These are phyloP conservation scores for Helichrysum umbraculigerum DNA, from an alignment of 129 eudicot species.

Conservation along the genomic window DNA sequence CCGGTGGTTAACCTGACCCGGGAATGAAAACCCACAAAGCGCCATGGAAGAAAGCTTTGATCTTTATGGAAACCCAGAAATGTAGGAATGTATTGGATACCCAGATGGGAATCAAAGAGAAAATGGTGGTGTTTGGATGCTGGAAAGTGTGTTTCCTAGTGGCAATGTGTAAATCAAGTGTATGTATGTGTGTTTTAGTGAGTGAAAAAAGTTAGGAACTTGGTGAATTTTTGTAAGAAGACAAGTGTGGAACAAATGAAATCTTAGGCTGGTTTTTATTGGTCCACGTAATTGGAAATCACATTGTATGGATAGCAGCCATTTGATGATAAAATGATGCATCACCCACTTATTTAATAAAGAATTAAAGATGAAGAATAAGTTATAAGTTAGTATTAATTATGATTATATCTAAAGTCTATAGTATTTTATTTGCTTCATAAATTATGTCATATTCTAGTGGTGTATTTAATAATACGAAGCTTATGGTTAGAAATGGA, in stretches of 20 bases:
- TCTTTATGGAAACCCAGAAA: conserved; percentile 14
- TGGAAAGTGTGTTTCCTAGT: neutral
- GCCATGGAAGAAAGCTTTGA: conserved; percentile 46
- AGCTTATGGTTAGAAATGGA: too few species aligned
- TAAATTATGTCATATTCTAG: too few species aligned
- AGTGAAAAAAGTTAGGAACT: neutral
- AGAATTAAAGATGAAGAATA: neutral
- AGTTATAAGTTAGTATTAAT: too few species aligned
- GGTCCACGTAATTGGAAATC: conserved; percentile 68
- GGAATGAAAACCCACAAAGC: conserved; percentile 50
- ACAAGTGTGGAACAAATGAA: conserved; percentile 27
- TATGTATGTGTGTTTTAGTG: neutral
- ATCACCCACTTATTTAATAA: conserved; percentile 14
- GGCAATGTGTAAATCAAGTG: neutral
- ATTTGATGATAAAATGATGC: conserved; percentile 33
- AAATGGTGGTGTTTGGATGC: neutral
- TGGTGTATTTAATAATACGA: too few species aligned
- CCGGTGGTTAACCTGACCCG: conserved; percentile 45
- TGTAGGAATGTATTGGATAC: conserved; percentile 8
- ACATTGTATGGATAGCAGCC: conserved; percentile 53
- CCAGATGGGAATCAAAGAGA: neutral
- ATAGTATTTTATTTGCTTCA: too few species aligned
- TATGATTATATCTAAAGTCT: neutral
- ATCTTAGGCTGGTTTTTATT: conserved; percentile 27
- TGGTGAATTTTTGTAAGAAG: neutral